These are phyloP conservation scores for Apophysomyces variabilis DNA, from an alignment of 371 early-diverging fungal genomes.

Conservation along the genomic window DNA sequence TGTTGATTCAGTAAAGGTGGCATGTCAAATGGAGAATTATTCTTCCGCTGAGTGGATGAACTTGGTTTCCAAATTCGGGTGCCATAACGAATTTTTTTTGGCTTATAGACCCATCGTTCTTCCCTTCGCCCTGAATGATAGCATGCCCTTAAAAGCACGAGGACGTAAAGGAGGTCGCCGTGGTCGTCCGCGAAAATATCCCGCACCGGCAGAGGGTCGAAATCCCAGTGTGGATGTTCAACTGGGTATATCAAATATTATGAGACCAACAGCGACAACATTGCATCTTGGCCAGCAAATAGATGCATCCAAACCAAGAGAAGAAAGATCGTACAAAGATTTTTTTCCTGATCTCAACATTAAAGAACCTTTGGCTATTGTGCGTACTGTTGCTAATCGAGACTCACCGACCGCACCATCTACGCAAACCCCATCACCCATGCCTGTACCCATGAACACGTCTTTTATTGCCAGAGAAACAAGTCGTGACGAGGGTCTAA, in stretches of 20 bases:
- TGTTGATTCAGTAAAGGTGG: too few species aligned
- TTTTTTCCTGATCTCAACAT: constrained; percentile 82
- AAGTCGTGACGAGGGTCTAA: background rate
- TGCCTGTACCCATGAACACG: background rate
- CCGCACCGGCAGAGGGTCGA: constrained; percentile 6
- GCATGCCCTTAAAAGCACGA: constrained; percentile 25
- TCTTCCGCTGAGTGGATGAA: too few species aligned
- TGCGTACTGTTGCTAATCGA: constrained; percentile 16
- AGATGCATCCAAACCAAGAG: constrained; percentile 62
- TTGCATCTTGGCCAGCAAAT: background rate
- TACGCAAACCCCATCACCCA: background rate
- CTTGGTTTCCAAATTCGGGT: background rate
- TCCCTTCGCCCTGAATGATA: constrained; percentile 4
- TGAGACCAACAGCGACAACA: constrained; percentile 13
- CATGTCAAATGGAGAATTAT: too few species aligned
- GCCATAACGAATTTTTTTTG: constrained; percentile 1
- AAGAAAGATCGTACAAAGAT: constrained; percentile 82
- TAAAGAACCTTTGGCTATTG: constrained; percentile 52
- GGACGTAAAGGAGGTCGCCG: constrained; percentile 24
- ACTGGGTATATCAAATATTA: constrained; percentile 5
- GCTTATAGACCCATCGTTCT: background rate
- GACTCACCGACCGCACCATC: background rate
- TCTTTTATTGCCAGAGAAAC: background rate
- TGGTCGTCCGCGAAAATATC: constrained; percentile 20
- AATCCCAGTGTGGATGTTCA: background rate